Percentiles rank a stretch among this genome's conserved stretches.
phyloP scores from a whole-genome alignment of 495 filamentous ascomycete species.

The Penicillium bialowiezense region DNA sequence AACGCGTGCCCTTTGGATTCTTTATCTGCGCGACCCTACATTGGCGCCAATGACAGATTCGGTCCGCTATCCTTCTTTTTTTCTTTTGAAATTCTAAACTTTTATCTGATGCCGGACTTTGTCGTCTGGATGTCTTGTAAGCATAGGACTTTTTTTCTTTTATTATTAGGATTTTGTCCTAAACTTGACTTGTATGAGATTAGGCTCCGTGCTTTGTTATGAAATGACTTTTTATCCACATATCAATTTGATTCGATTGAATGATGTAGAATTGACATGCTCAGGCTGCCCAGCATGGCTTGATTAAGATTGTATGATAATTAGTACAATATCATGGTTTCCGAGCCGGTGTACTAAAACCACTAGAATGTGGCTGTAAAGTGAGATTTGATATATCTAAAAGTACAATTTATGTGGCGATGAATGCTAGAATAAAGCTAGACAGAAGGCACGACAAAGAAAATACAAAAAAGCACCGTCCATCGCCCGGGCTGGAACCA shows the following conservation, averaged over 20 bases:
- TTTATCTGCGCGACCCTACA: slow-evolving; percentile 13
- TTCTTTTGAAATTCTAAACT: not conserved
- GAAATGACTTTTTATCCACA: not conserved
- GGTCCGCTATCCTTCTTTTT: not conserved
- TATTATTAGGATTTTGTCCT: slow-evolving; percentile 8
- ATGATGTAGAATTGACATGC: not conserved
- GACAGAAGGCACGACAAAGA: slow-evolving; percentile 15
- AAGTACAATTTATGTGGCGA: slow-evolving; percentile 54
- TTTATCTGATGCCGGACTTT: slow-evolving; percentile 4
- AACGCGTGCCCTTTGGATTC: not conserved
- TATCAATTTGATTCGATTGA: too few species aligned
- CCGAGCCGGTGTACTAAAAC: too few species aligned
- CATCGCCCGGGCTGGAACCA: slow-evolving; percentile 14
- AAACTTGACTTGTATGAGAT: slow-evolving; percentile 1
- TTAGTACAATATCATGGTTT: too few species aligned
- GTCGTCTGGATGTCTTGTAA: slow-evolving; percentile 9
- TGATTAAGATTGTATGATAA: too few species aligned
- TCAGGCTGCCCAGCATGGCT: too few species aligned
- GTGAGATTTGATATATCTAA: slow-evolving; percentile 43
- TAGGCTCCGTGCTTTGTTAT: not conserved
- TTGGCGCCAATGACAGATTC: slow-evolving; percentile 14
- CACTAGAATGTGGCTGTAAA: slow-evolving; percentile 2
- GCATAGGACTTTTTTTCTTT: not conserved
- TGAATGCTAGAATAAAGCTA: slow-evolving; percentile 13
- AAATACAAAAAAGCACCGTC: slow-evolving; percentile 16